phyloP scores from a whole-genome alignment of 2,329 filamentous ascomycete species.

The Monosporascus sp. region DNA sequence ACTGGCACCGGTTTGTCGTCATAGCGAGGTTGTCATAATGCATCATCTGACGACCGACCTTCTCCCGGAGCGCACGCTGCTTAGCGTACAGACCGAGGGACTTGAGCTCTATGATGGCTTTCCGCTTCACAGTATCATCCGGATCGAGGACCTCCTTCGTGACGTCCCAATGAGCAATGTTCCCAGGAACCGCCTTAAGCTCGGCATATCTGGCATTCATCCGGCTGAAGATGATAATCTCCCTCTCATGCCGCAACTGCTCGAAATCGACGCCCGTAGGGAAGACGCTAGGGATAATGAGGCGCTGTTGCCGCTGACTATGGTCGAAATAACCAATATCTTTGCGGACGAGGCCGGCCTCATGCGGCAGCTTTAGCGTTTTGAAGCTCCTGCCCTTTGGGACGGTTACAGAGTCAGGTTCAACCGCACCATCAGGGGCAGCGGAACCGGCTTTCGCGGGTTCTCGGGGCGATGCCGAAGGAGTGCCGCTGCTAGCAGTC shows the following conservation, averaged over 20 bases:
- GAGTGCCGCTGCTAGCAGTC: slow-evolving; percentile 32
- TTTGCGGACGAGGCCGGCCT: slow-evolving; percentile 44
- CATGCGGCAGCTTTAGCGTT: slow-evolving; percentile 70
- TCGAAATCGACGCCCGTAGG: slow-evolving; percentile 85
- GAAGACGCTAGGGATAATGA: slow-evolving; percentile 81
- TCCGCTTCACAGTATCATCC: slow-evolving; percentile 79
- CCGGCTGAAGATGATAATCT: slow-evolving; percentile 83
- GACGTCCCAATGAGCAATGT: slow-evolving; percentile 82
- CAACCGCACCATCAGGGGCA: slow-evolving; percentile 25
- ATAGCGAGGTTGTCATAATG: slow-evolving; percentile 94
- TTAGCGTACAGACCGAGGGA: slow-evolving; percentile 82
- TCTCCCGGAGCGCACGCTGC: slow-evolving; percentile 79
- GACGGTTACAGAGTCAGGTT: slow-evolving; percentile 25
- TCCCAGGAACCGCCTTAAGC: slow-evolving; percentile 76
- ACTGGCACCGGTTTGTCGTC: slow-evolving; percentile 88
- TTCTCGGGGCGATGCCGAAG: slow-evolving; percentile 33
- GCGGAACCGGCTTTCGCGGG: slow-evolving; percentile 28
- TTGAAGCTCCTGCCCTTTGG: slow-evolving; percentile 55
- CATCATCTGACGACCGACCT: slow-evolving; percentile 86
- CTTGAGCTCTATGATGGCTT: slow-evolving; percentile 94
- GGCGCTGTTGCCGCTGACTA: slow-evolving; percentile 66
- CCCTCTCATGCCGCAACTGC: slow-evolving; percentile 77
- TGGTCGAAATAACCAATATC: slow-evolving; percentile 78
- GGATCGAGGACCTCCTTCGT: slow-evolving; percentile 61
- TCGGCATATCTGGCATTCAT: slow-evolving; percentile 81